Evolutionary conservation across 495 filamentous ascomycete genomes (phyloP).

Genomic region (Cladorrhinum samala): DNA sequence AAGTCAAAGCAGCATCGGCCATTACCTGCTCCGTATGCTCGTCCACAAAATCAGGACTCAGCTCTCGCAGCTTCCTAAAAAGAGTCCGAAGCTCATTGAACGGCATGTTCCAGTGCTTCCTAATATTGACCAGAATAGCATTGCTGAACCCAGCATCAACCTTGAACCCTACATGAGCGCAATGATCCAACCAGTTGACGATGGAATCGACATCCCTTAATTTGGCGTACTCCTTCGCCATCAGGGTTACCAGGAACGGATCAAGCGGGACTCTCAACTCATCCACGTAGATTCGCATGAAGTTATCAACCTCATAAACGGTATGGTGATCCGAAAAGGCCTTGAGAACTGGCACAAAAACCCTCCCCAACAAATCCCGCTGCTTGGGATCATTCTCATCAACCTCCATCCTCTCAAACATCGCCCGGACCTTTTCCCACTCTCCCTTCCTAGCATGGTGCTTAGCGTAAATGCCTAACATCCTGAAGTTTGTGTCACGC

Average conservation of each 20-base stretch:
- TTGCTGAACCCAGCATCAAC: conserved; percentile 36
- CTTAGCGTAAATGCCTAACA: conserved; percentile 35
- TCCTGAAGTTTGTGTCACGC: conserved; percentile 19
- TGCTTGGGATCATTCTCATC: conserved; percentile 1
- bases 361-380: conserved; percentile 11
- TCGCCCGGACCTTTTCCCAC: conserved; percentile 37
- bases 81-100: conserved; percentile 34
- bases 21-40: conserved; percentile 34
- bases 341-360: conserved; percentile 41
- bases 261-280: conserved; percentile 29
- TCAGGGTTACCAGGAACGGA: conserved; percentile 33
- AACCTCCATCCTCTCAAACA: conserved; percentile 30
- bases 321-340: conserved; percentile 35
- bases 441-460: conserved; percentile 37
- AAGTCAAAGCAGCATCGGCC: conserved; percentile 25
- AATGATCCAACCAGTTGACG: conserved; percentile 34
- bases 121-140: conserved; percentile 35
- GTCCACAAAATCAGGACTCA: conserved; percentile 28
- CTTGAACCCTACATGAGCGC: conserved; percentile 23
- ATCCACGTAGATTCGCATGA: conserved; percentile 31
- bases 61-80: conserved; percentile 24
- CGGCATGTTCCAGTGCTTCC: conserved; percentile 29
- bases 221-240: conserved; percentile 40
- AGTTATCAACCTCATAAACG: conserved; percentile 36
- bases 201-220: conserved; percentile 34